Base-by-base conservation (phyloP, 176 grass and related monocot genomes). In the Areca catechu region DNA sequence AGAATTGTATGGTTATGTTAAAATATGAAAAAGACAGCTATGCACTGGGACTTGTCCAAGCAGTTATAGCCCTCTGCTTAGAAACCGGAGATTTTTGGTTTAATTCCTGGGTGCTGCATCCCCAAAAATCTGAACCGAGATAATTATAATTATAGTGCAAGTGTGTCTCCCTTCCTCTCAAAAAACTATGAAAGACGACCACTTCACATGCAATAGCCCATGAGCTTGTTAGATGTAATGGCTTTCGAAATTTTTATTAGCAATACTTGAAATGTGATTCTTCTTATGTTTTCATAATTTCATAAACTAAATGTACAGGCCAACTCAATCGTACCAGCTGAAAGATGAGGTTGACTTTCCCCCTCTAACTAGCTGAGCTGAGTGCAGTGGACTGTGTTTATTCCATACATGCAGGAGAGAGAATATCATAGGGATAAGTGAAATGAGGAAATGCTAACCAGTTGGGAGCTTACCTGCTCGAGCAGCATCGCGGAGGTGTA, bases 281-380 rank as follows among this genome's bases (percentile, higher is more conserved):
- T 43, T 43, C 9, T 43, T 43, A 43, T 14, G 7, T 43, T 43
- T 37, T 43, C 34, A 3, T 1, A 28, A 15, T 60, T 37, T 34
- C 53, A 57, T 54, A 54, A 72, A 34, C 22, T 24, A 61, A 59
- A 62, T 48, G 55, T 57, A 27, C 74, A 91, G 92, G 80, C 76
- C 61, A 54, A 75, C 16, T 61, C 66, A 79, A 62, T 61, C 55
- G 54, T 97, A 91, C 73, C 68, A 50, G 68, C 86, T 97, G 16
- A 97, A 91, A 74, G 83, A 97, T 65, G 82, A 81, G 5, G 72
- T 58, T 2, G 92, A 97, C 65, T 97, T 97, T 61, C 92, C 92
- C 16, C 86, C 92, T 56, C 78, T 97, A 54, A 75, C 80, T 3
- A 74, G 83, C 69, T 96, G 64, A 74, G 80, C 69, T 96, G 68